A percentile compares a stretch with the other conserved stretches of the same genome.
These are phyloP conservation scores for Candida takata DNA, from an alignment of 805 yeast species.

Conservation along the genomic window DNA sequence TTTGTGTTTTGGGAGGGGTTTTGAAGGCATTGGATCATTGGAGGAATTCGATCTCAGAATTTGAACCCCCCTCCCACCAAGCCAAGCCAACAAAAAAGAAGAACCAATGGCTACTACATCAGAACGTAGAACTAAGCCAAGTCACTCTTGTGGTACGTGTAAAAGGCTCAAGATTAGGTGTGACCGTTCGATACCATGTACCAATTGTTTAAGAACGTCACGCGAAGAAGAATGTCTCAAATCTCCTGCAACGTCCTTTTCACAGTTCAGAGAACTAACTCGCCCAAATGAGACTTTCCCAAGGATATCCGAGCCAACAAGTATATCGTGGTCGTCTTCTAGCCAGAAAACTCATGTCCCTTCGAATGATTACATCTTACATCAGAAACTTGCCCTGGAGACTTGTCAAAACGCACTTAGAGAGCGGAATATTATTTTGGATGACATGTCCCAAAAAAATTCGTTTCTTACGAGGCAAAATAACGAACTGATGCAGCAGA, in stretches of 20 bases:
- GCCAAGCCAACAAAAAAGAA: too few species aligned
- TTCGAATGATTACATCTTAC: background rate
- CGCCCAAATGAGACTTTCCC: conserved; percentile 16
- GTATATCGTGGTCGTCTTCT: too few species aligned
- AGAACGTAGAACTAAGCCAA: too few species aligned
- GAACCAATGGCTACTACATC: too few species aligned
- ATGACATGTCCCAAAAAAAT: conserved; percentile 6
- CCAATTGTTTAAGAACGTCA: conserved; percentile 11
- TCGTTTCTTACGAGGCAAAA: conserved; percentile 5
- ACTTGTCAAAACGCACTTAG: background rate
- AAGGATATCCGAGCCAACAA: conserved; percentile 7
- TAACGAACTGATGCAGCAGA: conserved; percentile 9
- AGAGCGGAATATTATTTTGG: conserved; percentile 1
- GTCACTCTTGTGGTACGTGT: conserved; percentile 15
- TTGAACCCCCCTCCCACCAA: too few species aligned
- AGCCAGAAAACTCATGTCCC: too few species aligned
- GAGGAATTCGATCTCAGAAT: too few species aligned
- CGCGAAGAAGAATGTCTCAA: conserved; percentile 13
- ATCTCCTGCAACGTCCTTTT: conserved; percentile 11
- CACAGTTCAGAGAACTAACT: conserved; percentile 16
- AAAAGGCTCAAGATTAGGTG: conserved; percentile 15
- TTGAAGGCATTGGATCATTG: too few species aligned
- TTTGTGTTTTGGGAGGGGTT: too few species aligned
- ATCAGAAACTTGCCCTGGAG: background rate
- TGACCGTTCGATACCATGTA: conserved; percentile 16